Percentiles rank a stretch among this genome's conserved stretches.
Evolutionary conservation across 2,329 filamentous ascomycete species (phyloP).

Genomic region (Aspergillus quadrilineatus): DNA sequence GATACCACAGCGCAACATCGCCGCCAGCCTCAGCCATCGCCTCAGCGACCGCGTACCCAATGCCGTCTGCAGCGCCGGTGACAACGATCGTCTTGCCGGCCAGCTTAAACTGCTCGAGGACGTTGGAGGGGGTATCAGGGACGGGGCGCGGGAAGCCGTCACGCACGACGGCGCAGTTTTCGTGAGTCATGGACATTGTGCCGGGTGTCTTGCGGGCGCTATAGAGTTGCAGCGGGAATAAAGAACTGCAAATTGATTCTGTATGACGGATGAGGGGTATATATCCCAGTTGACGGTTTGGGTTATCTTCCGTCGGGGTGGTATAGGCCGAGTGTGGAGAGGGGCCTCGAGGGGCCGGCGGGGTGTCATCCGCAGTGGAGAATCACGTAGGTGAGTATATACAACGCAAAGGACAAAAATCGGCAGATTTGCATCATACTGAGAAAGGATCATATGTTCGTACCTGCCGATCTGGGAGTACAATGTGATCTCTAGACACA

Average conservation of each 20-base stretch:
- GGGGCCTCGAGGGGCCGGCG: too few species aligned
- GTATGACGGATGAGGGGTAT: background rate
- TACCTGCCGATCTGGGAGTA: too few species aligned
- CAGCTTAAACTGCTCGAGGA: conserved; percentile 48
- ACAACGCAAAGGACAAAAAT: too few species aligned
- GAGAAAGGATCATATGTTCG: too few species aligned
- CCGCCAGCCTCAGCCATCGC: conserved; percentile 49
- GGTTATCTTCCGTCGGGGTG: background rate
- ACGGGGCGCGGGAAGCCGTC: conserved; percentile 41
- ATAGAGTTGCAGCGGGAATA: background rate
- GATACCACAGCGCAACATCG: conserved; percentile 45
- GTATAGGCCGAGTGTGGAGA: background rate
- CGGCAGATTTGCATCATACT: too few species aligned
- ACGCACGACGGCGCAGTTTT: conserved; percentile 31
- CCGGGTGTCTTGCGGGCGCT: background rate
- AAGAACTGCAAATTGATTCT: too few species aligned
- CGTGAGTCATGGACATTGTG: conserved; percentile 42
- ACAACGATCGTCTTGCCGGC: conserved; percentile 43
- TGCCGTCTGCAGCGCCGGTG: conserved; percentile 49
- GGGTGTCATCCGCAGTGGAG: background rate
- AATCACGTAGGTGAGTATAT: too few species aligned
- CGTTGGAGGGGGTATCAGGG: conserved; percentile 44
- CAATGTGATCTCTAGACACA: too few species aligned
- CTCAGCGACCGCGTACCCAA: conserved; percentile 48
- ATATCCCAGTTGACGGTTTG: background rate